Evolutionary conservation across 805 yeast genomes (phyloP).

Genomic region (Candida nemodendra): DNA sequence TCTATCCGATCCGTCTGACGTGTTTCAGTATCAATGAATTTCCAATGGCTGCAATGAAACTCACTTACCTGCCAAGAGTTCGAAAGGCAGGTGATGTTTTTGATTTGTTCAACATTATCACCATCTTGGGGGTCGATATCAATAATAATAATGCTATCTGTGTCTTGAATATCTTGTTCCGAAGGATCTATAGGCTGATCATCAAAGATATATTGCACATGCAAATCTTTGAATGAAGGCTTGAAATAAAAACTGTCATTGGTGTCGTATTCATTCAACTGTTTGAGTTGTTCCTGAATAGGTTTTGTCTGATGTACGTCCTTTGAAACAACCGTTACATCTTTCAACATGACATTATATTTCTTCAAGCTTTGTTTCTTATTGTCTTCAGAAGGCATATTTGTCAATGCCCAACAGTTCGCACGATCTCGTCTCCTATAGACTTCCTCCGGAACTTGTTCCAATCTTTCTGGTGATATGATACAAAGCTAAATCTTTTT

Average conservation of each 20-base stretch:
- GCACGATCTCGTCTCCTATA: no score
- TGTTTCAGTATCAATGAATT: conserved; percentile 14
- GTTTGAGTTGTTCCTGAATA: not conserved
- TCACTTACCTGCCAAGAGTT: conserved; percentile 15
- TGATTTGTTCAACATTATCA: conserved; percentile 1
- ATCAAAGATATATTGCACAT: conserved; percentile 7
- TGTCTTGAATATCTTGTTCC: conserved; percentile 3
- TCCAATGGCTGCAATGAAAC: conserved; percentile 12
- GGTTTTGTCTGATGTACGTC: conserved; percentile 6
- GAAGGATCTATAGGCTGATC: conserved; percentile 15
- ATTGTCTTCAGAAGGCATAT: no score
- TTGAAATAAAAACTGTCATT: conserved; percentile 1
- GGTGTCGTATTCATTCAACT: not conserved
- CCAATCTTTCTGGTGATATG: no score
- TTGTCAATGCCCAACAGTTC: no score
- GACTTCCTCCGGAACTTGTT: no score
- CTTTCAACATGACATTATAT: conserved; percentile 12
- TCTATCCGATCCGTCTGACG: conserved; percentile 2
- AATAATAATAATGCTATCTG: conserved; percentile 9
- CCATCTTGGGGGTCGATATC: conserved; percentile 13
- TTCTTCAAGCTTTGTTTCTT: no score
- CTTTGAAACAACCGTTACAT: conserved; percentile 11
- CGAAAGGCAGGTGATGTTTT: conserved; percentile 12
- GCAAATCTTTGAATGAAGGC: conserved; percentile 2
- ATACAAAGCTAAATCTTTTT: no score